Evolutionary conservation across 495 filamentous ascomycete genomes (phyloP), one percentile per base, ranked within the genome.

Genomic region (Lepraria neglecta): DNA sequence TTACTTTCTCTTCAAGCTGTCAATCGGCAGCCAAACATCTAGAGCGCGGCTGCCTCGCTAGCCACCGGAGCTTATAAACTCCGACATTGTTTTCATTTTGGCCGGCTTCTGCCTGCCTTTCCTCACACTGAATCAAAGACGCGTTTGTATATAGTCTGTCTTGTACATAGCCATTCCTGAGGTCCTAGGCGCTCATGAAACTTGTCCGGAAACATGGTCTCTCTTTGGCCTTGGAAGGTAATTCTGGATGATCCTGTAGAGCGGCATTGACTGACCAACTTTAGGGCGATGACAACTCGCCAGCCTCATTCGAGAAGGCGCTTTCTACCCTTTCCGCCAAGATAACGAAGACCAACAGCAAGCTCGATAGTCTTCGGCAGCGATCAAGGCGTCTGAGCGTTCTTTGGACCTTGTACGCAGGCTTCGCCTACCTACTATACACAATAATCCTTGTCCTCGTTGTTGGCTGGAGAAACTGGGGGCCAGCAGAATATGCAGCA

Each of bases 231-330:
- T 64, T 90, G 83, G 79, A 87, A 81, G 76, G 86, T 89, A 73
- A 71, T 74, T 30, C 38, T 45, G 12, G 21, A 40, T 7, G 6
- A 27, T 47, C 21, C 42, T 63, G 51, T 47, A 63, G 51, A 53
- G 43, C 60, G 62, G 66, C 43, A 64, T 30, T 64, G 10, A 60
- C 58, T 69, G 33, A 59, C 53, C 46, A 11, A 19, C 21, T 59
- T 17, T 67, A 95, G 90, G 84, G 87, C 74, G 82, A 90, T 62
- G 84, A 89, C 67, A 87, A 82, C 71, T 96, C 92, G 65, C 87
- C 92, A 2, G 92, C 92, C 44, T 88, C 85, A 6, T 98, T 97
- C 68, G 94, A 98, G 73, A 95, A 91, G 75, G 82, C 87, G 0
- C 85, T 98, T 46, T 87, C 88, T 17, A 80, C 83, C 12, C 82